Evolutionary conservation across 768 basidiomycete genomes (phyloP).

Genomic region (Hygrocybe punicea): DNA sequence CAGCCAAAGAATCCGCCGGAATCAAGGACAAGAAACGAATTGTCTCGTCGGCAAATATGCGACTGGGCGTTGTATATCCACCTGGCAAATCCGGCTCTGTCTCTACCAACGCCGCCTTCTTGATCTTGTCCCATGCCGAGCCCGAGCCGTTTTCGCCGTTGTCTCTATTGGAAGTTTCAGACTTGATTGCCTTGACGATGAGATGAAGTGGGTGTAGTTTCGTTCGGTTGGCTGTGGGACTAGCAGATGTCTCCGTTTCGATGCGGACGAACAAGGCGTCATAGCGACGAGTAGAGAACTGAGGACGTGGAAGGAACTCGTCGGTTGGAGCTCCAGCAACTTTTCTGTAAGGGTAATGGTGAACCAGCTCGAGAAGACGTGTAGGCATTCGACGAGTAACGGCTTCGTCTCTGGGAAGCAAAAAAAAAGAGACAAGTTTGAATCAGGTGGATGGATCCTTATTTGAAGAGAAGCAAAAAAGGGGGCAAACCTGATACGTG

Average conservation of each 20-base stretch:
- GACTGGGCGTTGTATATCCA: slow-evolving; percentile 40
- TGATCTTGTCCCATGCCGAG: slow-evolving; percentile 53
- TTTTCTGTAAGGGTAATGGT: slow-evolving; percentile 60
- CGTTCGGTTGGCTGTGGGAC: slow-evolving; percentile 34
- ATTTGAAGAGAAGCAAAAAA: neutral
- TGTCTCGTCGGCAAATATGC: slow-evolving; percentile 69
- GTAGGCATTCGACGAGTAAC: slow-evolving; percentile 55
- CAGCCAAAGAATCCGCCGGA: slow-evolving; percentile 36
- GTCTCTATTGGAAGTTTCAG: slow-evolving; percentile 28
- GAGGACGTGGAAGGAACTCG: slow-evolving; percentile 56
- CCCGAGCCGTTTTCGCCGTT: slow-evolving; percentile 24
- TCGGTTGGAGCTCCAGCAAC: slow-evolving; percentile 26
- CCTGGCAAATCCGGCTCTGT: slow-evolving; percentile 32
- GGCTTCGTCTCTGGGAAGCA: slow-evolving; percentile 49
- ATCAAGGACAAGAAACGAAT: slow-evolving; percentile 51
- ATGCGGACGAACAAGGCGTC: slow-evolving; percentile 68
- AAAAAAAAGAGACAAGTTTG: neutral
- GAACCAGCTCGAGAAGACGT: slow-evolving; percentile 67
- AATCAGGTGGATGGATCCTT: too few species aligned
- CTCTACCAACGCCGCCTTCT: slow-evolving; percentile 31
- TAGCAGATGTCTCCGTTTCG: slow-evolving; percentile 47
- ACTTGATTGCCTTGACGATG: slow-evolving; percentile 60
- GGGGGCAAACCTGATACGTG: slow-evolving; percentile 58
- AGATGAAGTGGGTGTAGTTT: slow-evolving; percentile 56
- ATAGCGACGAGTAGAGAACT: slow-evolving; percentile 61